phyloP scores from a whole-genome alignment of 2,329 filamentous ascomycete species.

The Stenocarpella maydis region DNA sequence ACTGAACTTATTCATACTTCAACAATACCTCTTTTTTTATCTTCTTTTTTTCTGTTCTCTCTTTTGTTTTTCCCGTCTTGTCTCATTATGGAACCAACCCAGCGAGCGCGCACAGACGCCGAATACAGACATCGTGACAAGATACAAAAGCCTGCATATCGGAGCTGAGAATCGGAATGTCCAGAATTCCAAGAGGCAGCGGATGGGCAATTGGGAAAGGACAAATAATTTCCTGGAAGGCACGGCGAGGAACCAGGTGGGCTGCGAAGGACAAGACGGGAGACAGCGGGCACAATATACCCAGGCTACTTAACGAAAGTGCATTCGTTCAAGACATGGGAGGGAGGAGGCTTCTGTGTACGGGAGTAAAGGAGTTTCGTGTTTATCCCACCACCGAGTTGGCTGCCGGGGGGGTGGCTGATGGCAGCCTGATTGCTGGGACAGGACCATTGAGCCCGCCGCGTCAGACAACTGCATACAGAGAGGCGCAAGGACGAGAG shows the following conservation, averaged over 20 bases:
- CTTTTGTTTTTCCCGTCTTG: neutral
- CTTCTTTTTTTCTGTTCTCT: neutral
- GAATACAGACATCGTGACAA: conserved; percentile 20
- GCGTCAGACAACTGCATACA: neutral
- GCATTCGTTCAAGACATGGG: neutral
- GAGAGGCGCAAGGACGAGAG: neutral
- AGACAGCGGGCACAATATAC: neutral
- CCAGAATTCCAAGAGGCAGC: neutral
- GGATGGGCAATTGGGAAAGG: neutral
- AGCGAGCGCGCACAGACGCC: conserved; percentile 14
- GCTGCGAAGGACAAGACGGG: neutral
- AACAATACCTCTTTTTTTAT: conserved; percentile 3
- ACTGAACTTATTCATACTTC: conserved; percentile 29
- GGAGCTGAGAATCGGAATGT: conserved; percentile 3
- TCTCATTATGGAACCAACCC: neutral
- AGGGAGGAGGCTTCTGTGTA: neutral
- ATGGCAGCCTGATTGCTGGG: neutral
- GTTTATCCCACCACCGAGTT: neutral
- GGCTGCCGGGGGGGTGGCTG: neutral
- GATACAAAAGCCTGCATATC: conserved; percentile 17
- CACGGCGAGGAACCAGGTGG: neutral
- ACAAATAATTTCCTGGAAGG: neutral
- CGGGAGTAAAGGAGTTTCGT: conserved; percentile 7
- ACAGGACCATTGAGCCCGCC: neutral
- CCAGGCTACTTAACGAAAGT: neutral